These are phyloP conservation scores for Macaranga tanarius DNA, from an alignment of 441 rosid species.

Conservation along the genomic window DNA sequence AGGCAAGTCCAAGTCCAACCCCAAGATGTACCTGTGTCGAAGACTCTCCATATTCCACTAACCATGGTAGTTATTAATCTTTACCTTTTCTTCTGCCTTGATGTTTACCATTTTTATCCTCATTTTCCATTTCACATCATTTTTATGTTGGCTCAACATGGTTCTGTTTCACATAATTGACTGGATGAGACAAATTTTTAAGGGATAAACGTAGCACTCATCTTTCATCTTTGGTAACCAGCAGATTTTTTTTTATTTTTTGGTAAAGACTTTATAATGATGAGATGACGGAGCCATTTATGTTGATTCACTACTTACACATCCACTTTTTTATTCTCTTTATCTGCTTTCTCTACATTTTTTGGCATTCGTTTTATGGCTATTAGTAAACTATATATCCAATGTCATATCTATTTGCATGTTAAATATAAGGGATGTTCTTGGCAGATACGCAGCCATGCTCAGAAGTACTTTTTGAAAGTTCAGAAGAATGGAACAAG, in stretches of 20 bases:
- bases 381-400: background rate
- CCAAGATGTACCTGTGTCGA: background rate
- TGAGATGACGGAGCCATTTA: background rate
- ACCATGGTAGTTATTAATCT: background rate
- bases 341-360: constrained; percentile 1
- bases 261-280: background rate
- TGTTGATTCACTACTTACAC: background rate
- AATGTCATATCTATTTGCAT: constrained; percentile 6
- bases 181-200: constrained; percentile 3
- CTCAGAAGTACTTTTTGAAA: constrained; percentile 89
- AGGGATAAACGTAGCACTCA: background rate
- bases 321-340: too few species aligned
- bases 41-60: background rate
- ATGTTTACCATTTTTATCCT: constrained; percentile 8
- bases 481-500: constrained; percentile 88
- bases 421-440: constrained; percentile 20
- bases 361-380: background rate
- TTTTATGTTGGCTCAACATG: background rate
- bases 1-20: background rate
- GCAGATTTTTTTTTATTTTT: background rate
- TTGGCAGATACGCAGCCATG: constrained; percentile 93
- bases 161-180: background rate
- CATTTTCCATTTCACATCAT: background rate
- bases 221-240: background rate
- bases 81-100: background rate